Evolutionary conservation across 2,329 filamentous ascomycete genomes (phyloP).

Genomic region (Aspergillus sp.): DNA sequence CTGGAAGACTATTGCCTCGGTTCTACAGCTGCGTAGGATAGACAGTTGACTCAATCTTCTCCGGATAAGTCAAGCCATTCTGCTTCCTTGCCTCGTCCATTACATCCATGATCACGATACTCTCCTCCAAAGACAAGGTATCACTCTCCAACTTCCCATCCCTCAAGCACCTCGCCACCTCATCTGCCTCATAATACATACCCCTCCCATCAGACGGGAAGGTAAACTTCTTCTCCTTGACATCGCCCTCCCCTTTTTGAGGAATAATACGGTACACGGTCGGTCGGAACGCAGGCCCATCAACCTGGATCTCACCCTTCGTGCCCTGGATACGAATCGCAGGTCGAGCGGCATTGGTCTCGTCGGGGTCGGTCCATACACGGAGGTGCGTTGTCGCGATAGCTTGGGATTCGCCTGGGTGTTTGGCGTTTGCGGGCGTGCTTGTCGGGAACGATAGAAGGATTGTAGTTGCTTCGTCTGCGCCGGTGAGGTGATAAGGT

Average conservation of each 20-base stretch:
- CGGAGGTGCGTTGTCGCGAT: constrained; percentile 69
- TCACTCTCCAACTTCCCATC: constrained; percentile 77
- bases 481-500: constrained; percentile 70
- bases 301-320: constrained; percentile 78
- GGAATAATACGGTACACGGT: constrained; percentile 64
- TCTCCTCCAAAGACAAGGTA: constrained; percentile 71
- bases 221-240: constrained; percentile 37
- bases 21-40: constrained; percentile 49
- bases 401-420: constrained; percentile 61
- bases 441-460: constrained; percentile 71
- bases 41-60: constrained; percentile 63
- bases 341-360: constrained; percentile 59
- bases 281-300: constrained; percentile 69
- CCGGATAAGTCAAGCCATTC: constrained; percentile 62
- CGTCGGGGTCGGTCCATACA: constrained; percentile 62
- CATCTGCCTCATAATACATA: constrained; percentile 88
- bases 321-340: constrained; percentile 78
- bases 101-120: constrained; percentile 78
- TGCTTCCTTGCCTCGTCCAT: constrained; percentile 70
- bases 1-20: background rate
- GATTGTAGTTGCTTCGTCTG: constrained; percentile 76
- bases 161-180: constrained; percentile 70
- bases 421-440: constrained; percentile 41
- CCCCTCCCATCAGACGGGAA: constrained; percentile 67
- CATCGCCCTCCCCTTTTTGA: constrained; percentile 49